phyloP scores from a whole-genome alignment of 1,284 basidiomycete species.

The Sanguinoderma infundibulare region DNA sequence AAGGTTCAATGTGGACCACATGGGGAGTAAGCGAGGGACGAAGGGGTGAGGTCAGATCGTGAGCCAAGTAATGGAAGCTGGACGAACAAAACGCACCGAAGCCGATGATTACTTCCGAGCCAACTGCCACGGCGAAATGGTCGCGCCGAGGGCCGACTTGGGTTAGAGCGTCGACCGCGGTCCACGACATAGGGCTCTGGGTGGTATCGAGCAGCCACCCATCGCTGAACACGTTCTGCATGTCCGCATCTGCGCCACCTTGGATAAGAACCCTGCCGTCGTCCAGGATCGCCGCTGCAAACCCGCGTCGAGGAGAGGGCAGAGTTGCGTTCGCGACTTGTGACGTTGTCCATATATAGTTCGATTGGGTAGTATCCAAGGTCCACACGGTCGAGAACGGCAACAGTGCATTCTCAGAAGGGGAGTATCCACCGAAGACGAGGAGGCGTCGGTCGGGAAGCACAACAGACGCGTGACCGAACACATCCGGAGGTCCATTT shows the following conservation, averaged over 20 bases:
- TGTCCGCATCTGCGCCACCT: slow-evolving; percentile 70
- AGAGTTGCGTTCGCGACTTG: slow-evolving; percentile 43
- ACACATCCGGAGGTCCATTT: slow-evolving; percentile 67
- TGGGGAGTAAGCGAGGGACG: background rate
- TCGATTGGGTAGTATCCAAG: slow-evolving; percentile 60
- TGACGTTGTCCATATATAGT: slow-evolving; percentile 55
- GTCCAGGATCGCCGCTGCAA: slow-evolving; percentile 60
- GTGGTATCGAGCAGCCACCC: slow-evolving; percentile 77
- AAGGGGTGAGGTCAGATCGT: slow-evolving; percentile 6
- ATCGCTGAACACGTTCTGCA: slow-evolving; percentile 64
- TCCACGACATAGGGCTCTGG: slow-evolving; percentile 61
- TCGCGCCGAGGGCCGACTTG: slow-evolving; percentile 68
- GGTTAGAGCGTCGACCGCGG: slow-evolving; percentile 50
- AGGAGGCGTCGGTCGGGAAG: slow-evolving; percentile 70
- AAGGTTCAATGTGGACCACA: slow-evolving; percentile 1
- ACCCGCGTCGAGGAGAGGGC: slow-evolving; percentile 70
- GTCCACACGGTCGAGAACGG: slow-evolving; percentile 66
- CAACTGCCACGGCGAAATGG: slow-evolving; percentile 70
- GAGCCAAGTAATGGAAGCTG: slow-evolving; percentile 8
- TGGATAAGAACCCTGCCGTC: slow-evolving; percentile 71
- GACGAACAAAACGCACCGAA: slow-evolving; percentile 63
- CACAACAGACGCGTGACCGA: slow-evolving; percentile 72
- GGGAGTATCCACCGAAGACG: slow-evolving; percentile 77
- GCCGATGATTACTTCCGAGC: slow-evolving; percentile 70
- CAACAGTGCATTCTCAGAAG: slow-evolving; percentile 50